These are phyloP conservation scores for Millerozyma miso DNA, from an alignment of 805 yeast species.

Conservation along the genomic window DNA sequence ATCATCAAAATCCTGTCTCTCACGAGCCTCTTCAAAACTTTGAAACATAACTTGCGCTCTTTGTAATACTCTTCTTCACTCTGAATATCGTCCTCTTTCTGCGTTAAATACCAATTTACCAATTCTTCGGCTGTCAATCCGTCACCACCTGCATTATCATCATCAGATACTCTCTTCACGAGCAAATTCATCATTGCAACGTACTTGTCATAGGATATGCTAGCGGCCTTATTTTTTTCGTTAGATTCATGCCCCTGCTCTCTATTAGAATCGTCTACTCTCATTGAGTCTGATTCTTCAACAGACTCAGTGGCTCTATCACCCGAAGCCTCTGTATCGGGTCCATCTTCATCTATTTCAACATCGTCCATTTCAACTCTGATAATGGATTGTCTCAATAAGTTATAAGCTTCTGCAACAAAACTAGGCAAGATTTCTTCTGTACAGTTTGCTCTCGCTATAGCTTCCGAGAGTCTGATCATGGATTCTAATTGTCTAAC, in stretches of 20 bases:
- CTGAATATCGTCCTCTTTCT: slow-evolving; percentile 64
- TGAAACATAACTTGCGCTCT: slow-evolving; percentile 68
- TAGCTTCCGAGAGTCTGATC: slow-evolving; percentile 91
- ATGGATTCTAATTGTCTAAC: slow-evolving; percentile 94
- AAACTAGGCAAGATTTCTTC: slow-evolving; percentile 78
- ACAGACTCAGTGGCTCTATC: slow-evolving; percentile 15
- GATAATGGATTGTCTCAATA: slow-evolving; percentile 85
- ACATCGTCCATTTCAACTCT: slow-evolving; percentile 93
- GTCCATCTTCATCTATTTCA: slow-evolving; percentile 69
- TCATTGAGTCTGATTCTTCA: slow-evolving; percentile 2
- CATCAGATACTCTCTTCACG: slow-evolving; percentile 59
- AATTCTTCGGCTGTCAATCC: slow-evolving; percentile 69
- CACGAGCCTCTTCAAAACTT: slow-evolving; percentile 78
- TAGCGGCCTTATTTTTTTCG: slow-evolving; percentile 32
- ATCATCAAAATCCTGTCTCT: slow-evolving; percentile 79
- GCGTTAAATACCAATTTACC: slow-evolving; percentile 76
- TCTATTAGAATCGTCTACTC: slow-evolving; percentile 1
- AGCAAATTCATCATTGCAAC: slow-evolving; percentile 77
- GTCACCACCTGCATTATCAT: slow-evolving; percentile 44
- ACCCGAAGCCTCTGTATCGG: slow-evolving; percentile 8
- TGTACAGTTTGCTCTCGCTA: slow-evolving; percentile 94
- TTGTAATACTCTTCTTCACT: slow-evolving; percentile 66
- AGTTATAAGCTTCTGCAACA: slow-evolving; percentile 90
- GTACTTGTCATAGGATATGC: slow-evolving; percentile 82
- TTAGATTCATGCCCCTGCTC: slow-evolving; percentile 3